These are phyloP conservation scores for Cyclotella sp. DNA, from an alignment of 108 stramenopile genomes.

Conservation along the genomic window DNA sequence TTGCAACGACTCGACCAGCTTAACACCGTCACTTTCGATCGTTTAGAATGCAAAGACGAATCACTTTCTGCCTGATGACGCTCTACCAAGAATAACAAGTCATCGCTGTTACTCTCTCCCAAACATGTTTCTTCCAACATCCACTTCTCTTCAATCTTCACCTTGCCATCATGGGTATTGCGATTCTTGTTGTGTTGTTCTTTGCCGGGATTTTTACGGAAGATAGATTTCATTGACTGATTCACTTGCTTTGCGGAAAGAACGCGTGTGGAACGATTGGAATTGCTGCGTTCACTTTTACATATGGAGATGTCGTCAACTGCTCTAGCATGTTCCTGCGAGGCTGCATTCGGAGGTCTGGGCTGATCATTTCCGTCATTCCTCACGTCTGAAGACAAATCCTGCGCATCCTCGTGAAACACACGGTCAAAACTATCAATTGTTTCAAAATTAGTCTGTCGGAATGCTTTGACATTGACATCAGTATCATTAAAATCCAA, in stretches of 20 bases:
- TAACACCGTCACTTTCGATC: neutral
- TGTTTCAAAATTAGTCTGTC: neutral
- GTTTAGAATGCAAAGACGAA: neutral
- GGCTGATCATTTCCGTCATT: neutral
- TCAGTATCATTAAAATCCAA: slow-evolving; percentile 7
- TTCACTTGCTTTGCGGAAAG: neutral
- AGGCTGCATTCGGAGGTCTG: neutral
- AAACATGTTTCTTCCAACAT: slow-evolving; percentile 25
- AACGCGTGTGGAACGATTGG: neutral
- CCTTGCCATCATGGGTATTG: neutral
- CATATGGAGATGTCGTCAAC: neutral
- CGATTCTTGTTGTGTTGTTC: slow-evolving; percentile 5
- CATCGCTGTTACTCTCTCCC: slow-evolving; percentile 18
- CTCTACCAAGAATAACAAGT: slow-evolving; percentile 8
- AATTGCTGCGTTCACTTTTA: slow-evolving; percentile 8
- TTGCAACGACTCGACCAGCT: slow-evolving; percentile 21
- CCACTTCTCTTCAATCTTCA: slow-evolving; percentile 16
- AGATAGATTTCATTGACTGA: slow-evolving; percentile 7
- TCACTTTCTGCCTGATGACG: neutral
- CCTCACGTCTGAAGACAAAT: slow-evolving; percentile 4
- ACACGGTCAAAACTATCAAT: neutral
- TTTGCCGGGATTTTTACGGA: slow-evolving; percentile 6
- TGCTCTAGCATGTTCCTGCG: neutral
- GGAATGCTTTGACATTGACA: slow-evolving; percentile 2
- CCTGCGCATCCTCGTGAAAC: neutral